Evolutionary conservation across 176 grass and related monocot species (phyloP), one percentile per base, ranked within the genome.

Genomic region (Rhynchospora pubera): DNA sequence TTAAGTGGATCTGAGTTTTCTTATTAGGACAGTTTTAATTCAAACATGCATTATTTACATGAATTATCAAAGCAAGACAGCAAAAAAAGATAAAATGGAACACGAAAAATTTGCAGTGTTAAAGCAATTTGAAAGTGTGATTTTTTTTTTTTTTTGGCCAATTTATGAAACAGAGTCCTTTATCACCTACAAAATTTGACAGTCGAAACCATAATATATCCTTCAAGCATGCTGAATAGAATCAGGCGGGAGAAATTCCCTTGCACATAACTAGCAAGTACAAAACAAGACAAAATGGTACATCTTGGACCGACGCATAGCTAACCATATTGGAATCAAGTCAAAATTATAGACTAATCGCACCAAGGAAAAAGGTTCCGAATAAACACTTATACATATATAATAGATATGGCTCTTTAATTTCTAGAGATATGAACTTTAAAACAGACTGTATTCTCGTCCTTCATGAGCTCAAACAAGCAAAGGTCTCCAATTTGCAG

Each of bases 381-480:
- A 65, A 10, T 65, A 65, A 65, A 65, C 34, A 39, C 34, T 9
- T 3, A 4, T 1, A 66, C 12, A 66, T 66, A 67, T 28, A 66
- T 22, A 65, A 32, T 2, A 65, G 23, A 67, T n/a, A n/a, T 39
- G 63, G 2, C 13, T 39, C 5, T 16, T 67, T 67, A 67, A 7
- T 67, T 67, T 67, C 64, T 42, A 42, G 64, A 67, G 28, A 43
- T 67, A 67, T 70, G 66, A 22, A 70, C 66, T 70, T 46, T 47
- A 7, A 70, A 70, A 46, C 42, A 70, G 45, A 21, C 34, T 44
- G 43, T 55, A 62, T 76, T 48, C 34, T n/a, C 50, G 46, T 32
- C 58, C 68, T 42, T 58, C 9, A 60, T 19, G 11, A 79, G 57
- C 19, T 79, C 77, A 61, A 79, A 79, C 77, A 79, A 61, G 53